phyloP scores from a whole-genome alignment of 768 basidiomycete genomes.

The Mycena indigotica region DNA sequence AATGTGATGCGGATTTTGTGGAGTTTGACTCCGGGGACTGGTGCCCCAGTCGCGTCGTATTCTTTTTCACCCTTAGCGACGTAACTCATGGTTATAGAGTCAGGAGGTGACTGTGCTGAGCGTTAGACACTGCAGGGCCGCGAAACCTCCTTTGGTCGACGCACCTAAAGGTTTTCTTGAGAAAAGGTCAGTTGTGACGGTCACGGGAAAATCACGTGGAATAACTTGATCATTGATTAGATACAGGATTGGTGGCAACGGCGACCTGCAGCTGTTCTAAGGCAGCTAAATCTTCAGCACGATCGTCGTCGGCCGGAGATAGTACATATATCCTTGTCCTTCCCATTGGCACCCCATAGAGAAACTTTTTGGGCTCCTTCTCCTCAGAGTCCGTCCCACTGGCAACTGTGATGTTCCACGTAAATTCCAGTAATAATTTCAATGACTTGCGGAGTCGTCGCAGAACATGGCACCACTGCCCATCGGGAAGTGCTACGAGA shows the following conservation, averaged over 20 bases:
- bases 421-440: slow-evolving; percentile 3
- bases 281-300: background rate
- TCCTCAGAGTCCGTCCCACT: background rate
- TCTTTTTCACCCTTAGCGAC: slow-evolving; percentile 99
- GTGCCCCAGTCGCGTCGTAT: slow-evolving; percentile 90
- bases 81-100: slow-evolving; percentile 89
- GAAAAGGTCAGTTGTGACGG: slow-evolving; percentile 9
- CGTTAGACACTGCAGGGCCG: slow-evolving; percentile 4
- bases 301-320: background rate
- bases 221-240: background rate
- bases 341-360: background rate
- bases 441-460: slow-evolving; percentile 3
- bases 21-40: slow-evolving; percentile 84
- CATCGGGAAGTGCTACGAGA: background rate
- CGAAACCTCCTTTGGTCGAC: background rate
- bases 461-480: slow-evolving; percentile 6
- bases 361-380: background rate
- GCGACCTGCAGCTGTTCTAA: slow-evolving; percentile 2
- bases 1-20: slow-evolving; percentile 99
- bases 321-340: background rate
- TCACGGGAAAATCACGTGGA: background rate
- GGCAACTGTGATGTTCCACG: background rate
- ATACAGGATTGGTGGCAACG: background rate
- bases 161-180: slow-evolving; percentile 14
- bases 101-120: slow-evolving; percentile 76